These are phyloP conservation scores for Rugosomyces carneus DNA, from an alignment of 1,284 basidiomycete genomes.

Conservation along the genomic window DNA sequence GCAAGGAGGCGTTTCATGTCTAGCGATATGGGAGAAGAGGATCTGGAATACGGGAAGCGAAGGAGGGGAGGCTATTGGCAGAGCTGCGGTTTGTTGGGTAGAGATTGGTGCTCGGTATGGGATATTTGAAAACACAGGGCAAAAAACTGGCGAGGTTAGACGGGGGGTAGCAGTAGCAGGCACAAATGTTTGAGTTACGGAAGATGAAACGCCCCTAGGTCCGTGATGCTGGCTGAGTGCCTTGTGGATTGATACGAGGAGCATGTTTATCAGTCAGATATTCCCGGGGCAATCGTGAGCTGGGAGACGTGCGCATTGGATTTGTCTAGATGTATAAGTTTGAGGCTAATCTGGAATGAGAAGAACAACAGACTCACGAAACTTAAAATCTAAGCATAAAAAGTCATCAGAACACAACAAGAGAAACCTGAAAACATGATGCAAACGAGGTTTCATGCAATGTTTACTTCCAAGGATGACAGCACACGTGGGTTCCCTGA, in stretches of 20 bases:
- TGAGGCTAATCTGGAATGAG: not conserved
- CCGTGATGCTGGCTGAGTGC: not conserved
- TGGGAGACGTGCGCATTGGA: not conserved
- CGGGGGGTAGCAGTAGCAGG: no score
- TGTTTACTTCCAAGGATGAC: not conserved
- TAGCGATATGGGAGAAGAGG: constrained; percentile 16
- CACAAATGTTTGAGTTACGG: not conserved
- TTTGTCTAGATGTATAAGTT: not conserved
- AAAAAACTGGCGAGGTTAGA: not conserved
- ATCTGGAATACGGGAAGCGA: constrained; percentile 3
- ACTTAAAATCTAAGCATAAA: not conserved
- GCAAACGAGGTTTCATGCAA: not conserved
- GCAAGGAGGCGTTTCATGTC: constrained; percentile 26
- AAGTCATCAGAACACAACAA: not conserved
- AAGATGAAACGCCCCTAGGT: not conserved
- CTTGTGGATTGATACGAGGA: not conserved
- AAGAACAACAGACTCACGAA: not conserved
- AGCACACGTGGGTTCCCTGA: not conserved
- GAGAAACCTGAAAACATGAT: not conserved
- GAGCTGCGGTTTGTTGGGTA: no score
- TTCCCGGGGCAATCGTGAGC: not conserved
- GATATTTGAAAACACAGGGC: not conserved
- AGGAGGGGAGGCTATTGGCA: not conserved
- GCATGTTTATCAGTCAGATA: not conserved
- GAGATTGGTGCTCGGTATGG: not conserved